These are phyloP conservation scores for Rhizomucor miehei DNA, from an alignment of 371 early-diverging fungal species.

Conservation along the genomic window DNA sequence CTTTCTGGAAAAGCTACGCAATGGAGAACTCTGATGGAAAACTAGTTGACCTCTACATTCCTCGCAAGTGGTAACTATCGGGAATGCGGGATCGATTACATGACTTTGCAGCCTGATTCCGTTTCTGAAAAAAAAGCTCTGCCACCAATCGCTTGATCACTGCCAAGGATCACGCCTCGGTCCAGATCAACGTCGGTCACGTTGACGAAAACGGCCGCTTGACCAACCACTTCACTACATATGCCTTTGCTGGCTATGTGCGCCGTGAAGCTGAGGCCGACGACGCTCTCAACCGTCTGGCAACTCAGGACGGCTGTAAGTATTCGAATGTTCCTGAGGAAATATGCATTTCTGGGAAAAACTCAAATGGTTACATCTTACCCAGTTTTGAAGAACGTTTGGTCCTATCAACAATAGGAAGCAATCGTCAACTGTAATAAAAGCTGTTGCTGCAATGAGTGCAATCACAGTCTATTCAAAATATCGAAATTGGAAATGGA, in stretches of 20 bases:
- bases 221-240: constrained; percentile 79
- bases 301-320: constrained; percentile 83
- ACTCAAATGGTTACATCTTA: constrained; percentile 13
- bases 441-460: too few species aligned
- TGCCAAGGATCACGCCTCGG: constrained; percentile 94
- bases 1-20: constrained; percentile 5
- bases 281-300: constrained; percentile 95
- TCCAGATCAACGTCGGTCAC: constrained; percentile 96
- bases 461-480: too few species aligned
- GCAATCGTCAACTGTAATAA: too few species aligned
- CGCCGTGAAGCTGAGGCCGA: constrained; percentile 91
- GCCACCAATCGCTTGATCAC: constrained; percentile 53
- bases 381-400: constrained; percentile 46
- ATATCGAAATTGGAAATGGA: too few species aligned
- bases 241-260: constrained; percentile 92
- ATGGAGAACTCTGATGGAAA: constrained; percentile 70
- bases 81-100: too few species aligned
- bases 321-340: too few species aligned
- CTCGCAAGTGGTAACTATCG: constrained; percentile 84
- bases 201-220: constrained; percentile 86
- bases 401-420: constrained; percentile 43
- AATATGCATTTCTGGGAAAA: constrained; percentile 14
- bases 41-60: constrained; percentile 91
- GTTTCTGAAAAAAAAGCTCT: constrained; percentile 22
- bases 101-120: too few species aligned